Evolutionary conservation across 2,329 filamentous ascomycete genomes (phyloP).

Genomic region (Diaporthe amygdali): DNA sequence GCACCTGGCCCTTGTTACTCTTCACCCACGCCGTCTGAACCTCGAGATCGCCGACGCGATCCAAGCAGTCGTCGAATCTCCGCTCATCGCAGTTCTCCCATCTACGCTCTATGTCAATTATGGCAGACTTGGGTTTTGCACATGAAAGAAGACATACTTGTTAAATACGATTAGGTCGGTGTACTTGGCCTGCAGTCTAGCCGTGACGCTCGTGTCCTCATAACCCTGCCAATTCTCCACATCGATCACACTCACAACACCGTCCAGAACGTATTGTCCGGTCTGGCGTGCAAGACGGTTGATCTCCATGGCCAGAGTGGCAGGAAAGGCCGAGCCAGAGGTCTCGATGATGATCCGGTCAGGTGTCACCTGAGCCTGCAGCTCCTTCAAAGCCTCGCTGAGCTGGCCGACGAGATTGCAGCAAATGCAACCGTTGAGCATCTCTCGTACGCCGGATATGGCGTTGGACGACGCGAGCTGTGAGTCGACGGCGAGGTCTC

Average conservation of each 20-base stretch:
- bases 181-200: conserved; percentile 84
- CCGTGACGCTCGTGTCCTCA: conserved; percentile 88
- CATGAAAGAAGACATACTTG: conserved; percentile 51
- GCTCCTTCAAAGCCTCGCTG: conserved; percentile 76
- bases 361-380: conserved; percentile 63
- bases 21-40: conserved; percentile 84
- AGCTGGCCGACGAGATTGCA: conserved; percentile 97
- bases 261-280: conserved; percentile 76
- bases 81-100: conserved; percentile 81
- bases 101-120: neutral
- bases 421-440: conserved; percentile 98
- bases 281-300: conserved; percentile 78
- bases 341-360: conserved; percentile 96
- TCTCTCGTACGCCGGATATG: conserved; percentile 88
- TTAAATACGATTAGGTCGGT: conserved; percentile 92
- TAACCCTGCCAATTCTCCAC: conserved; percentile 96
- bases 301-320: conserved; percentile 88
- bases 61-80: conserved; percentile 77
- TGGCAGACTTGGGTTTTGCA: neutral
- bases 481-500: conserved; percentile 91
- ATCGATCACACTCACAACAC: conserved; percentile 88
- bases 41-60: conserved; percentile 81
- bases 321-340: conserved; percentile 84
- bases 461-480: conserved; percentile 83
- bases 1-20: conserved; percentile 80